Base-by-base conservation (phyloP, 2,329 filamentous ascomycete species). In the Claviceps fusiformis region DNA sequence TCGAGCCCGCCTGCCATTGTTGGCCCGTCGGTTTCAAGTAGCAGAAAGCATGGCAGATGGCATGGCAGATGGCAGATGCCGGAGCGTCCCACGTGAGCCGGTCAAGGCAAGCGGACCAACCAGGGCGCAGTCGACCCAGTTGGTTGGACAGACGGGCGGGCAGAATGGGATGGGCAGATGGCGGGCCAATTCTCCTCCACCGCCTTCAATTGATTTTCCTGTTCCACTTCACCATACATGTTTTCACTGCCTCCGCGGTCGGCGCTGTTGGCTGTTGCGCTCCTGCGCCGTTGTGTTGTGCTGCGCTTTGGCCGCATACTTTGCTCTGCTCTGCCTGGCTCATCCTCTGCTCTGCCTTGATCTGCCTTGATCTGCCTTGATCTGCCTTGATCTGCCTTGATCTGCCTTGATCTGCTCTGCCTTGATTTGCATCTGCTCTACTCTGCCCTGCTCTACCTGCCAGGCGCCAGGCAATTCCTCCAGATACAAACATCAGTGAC, bases 171-270 rank as follows among this genome's bases (percentile, higher is more conserved):
- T 43, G 50, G 50, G 24, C 27, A 45, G 44, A 31, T 48, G 11
- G 11, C 31, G 53, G 48, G 33, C 43, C 55, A 43, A n/a, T 54
- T 56, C 47, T 54, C 44, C 48, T 54, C 55, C 52, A 54, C 48
- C 52, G 33, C 37, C 17, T 29, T 52, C 48, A 50, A 52, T 43
- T 49, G 37, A 46, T 50, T 54, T 52, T 55, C 45, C 41, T 53
- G 19, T 48, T 37, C 46, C 53, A 52, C 51, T 45, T 15, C 44
- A n/a, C 45, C 49, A 45, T 55, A 41, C 49, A 35, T 51, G 24
- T 44, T 43, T 52, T 11, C 29, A 37, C 44, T 44, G 54, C 50
- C 53, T 57, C 53, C 50, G 56, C 37, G 49, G 50, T 58, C 56
- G 56, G 56, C 56, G 51, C 52, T 29, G 10, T 19, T 49, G 31